Conservation (phyloP, 306 rosid genomes). For the Neltuma alba region DNA sequence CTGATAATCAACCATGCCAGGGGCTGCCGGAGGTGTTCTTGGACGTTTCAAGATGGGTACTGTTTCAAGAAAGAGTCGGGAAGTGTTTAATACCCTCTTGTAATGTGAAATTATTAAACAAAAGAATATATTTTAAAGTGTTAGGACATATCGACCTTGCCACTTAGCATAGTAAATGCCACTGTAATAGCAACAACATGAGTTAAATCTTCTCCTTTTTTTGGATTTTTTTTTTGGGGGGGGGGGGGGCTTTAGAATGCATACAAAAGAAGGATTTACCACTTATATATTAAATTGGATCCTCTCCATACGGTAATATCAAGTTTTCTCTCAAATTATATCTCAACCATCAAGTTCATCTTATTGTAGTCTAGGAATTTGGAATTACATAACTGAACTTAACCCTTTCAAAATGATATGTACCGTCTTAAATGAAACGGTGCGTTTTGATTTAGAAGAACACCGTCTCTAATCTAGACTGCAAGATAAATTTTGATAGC, state of each 20-base stretch:
- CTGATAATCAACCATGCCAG: slow-evolving; percentile 74
- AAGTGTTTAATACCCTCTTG: slow-evolving; percentile 6
- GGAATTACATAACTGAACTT: not conserved
- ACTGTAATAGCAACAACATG: slow-evolving; percentile 9
- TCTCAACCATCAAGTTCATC: not conserved
- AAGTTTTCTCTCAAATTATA: not conserved
- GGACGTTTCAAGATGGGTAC: slow-evolving; percentile 78
- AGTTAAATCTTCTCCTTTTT: not conserved
- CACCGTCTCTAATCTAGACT: not conserved
- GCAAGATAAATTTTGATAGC: not conserved
- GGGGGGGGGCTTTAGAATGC: not conserved
- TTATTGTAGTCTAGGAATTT: not conserved
- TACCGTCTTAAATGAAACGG: not conserved
- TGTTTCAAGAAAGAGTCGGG: slow-evolving; percentile 36
- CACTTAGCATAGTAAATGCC: not conserved
- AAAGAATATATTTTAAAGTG: slow-evolving; percentile 5
- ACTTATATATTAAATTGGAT: not conserved
- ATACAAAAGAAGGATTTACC: not conserved
- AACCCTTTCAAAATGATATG: not conserved
- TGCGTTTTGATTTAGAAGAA: not conserved
- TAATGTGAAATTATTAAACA: slow-evolving; percentile 17
- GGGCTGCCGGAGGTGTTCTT: slow-evolving; percentile 71
- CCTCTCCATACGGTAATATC: not conserved
- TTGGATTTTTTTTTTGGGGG: no score
- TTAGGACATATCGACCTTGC: slow-evolving; percentile 13